phyloP scores from a whole-genome alignment of 2,329 filamentous ascomycete species.

The Pseudofabraea citricarpa region DNA sequence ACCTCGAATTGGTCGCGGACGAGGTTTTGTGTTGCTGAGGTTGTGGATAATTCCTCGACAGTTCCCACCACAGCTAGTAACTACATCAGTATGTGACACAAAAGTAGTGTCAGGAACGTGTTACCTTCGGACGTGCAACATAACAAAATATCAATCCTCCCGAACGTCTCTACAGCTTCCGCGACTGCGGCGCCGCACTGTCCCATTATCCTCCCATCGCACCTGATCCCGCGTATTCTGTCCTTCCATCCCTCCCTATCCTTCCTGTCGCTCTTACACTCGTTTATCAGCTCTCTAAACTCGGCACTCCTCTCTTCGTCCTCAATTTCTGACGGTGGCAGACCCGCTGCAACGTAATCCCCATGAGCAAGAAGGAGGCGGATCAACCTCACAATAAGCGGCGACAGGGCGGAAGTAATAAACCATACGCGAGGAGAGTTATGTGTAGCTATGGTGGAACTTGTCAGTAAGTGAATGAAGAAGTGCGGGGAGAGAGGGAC shows the following conservation, averaged over 20 bases:
- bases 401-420: slow-evolving; percentile 79
- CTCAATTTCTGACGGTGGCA: slow-evolving; percentile 74
- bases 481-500: neutral
- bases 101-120: neutral
- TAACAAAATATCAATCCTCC: slow-evolving; percentile 81
- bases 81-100: no score
- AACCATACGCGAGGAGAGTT: slow-evolving; percentile 87
- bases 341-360: slow-evolving; percentile 81
- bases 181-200: slow-evolving; percentile 66
- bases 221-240: slow-evolving; percentile 62
- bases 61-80: slow-evolving; percentile 74
- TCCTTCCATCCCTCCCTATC: slow-evolving; percentile 76
- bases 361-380: slow-evolving; percentile 82
- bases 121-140: slow-evolving; percentile 84
- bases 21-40: slow-evolving; percentile 66
- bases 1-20: slow-evolving; percentile 89
- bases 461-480: neutral
- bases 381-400: slow-evolving; percentile 77
- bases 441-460: slow-evolving; percentile 45
- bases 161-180: slow-evolving; percentile 79
- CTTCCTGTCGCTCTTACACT: slow-evolving; percentile 57
- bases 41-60: slow-evolving; percentile 82
- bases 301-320: slow-evolving; percentile 71
- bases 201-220: slow-evolving; percentile 47
- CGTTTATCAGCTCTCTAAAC: slow-evolving; percentile 73